A percentile compares a stretch with the other conserved stretches of the same genome.
These are phyloP conservation scores for Linderniella brevidens DNA, from an alignment of 257 asterid species.

Conservation along the genomic window DNA sequence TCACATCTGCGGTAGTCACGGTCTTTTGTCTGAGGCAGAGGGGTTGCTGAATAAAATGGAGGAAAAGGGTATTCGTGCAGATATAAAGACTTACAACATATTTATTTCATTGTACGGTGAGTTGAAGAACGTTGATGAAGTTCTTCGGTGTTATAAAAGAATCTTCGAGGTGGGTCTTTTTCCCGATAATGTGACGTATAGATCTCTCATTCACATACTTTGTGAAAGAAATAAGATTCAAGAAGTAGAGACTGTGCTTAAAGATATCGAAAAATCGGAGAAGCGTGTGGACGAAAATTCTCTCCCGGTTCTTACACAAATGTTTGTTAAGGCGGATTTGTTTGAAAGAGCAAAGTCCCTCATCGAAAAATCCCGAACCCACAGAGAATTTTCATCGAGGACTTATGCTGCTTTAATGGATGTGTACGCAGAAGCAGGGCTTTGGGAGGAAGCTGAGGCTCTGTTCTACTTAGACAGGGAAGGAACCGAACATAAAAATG, in stretches of 20 bases:
- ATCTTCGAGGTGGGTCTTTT: constrained; percentile 65
- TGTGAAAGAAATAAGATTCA: constrained; percentile 52
- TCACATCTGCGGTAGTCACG: constrained; percentile 60
- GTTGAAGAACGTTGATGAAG: constrained; percentile 38
- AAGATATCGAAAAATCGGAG: constrained; percentile 48
- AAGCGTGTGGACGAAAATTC: constrained; percentile 45
- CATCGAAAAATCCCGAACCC: constrained; percentile 29
- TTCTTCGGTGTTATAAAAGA: constrained; percentile 45
- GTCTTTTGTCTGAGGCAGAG: constrained; percentile 70
- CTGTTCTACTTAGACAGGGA: constrained; percentile 36
- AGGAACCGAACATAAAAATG: constrained; percentile 29
- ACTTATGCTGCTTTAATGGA: constrained; percentile 66
- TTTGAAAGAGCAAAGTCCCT: constrained; percentile 30
- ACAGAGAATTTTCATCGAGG: constrained; percentile 39
- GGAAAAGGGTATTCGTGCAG: constrained; percentile 62
- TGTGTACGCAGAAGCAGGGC: constrained; percentile 69
- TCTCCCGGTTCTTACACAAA: constrained; percentile 48
- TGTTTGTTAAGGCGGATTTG: constrained; percentile 59
- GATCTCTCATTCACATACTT: constrained; percentile 44
- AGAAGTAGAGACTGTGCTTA: constrained; percentile 57
- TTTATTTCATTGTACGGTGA: constrained; percentile 51
- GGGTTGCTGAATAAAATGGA: constrained; percentile 65
- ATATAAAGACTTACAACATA: constrained; percentile 74
- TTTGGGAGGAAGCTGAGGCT: constrained; percentile 74
- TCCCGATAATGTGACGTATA: constrained; percentile 66